These are phyloP conservation scores for Eucalyptus coolabah DNA, from an alignment of 345 rosid genomes.

Conservation along the genomic window DNA sequence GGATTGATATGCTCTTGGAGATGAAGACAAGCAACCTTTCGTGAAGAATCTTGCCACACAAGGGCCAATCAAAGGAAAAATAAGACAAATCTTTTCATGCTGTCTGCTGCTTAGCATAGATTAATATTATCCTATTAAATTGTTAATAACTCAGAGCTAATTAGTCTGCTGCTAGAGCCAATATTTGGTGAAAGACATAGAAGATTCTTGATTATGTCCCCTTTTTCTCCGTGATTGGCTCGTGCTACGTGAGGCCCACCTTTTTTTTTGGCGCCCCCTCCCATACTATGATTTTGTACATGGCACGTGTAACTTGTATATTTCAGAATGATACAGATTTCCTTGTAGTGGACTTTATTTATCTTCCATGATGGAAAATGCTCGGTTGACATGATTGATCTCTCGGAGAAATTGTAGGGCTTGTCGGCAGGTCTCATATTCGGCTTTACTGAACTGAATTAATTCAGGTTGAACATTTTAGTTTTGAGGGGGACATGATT, in stretches of 20 bases:
- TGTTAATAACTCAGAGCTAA: neutral
- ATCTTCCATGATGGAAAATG: neutral
- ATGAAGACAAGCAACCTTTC: neutral
- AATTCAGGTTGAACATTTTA: constrained; percentile 3
- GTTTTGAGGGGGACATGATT: constrained; percentile 9
- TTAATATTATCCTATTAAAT: neutral
- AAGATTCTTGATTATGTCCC: neutral
- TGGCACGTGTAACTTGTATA: neutral
- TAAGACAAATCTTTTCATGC: neutral
- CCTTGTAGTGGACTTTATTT: neutral
- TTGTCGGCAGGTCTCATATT: neutral
- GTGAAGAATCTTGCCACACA: neutral
- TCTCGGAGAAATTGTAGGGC: neutral
- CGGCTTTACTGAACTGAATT: constrained; percentile 9
- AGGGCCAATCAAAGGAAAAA: neutral
- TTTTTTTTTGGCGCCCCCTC: neutral
- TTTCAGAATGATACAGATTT: neutral
- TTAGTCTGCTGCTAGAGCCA: neutral
- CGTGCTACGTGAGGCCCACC: neutral
- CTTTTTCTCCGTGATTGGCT: constrained; percentile 1
- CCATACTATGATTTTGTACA: neutral
- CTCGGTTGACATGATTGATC: neutral
- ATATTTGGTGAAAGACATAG: neutral
- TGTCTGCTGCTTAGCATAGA: neutral
- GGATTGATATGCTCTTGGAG: neutral